phyloP scores from a whole-genome alignment of 129 eudicot genomes.

The sunflower (Helianthus annuus) region DNA sequence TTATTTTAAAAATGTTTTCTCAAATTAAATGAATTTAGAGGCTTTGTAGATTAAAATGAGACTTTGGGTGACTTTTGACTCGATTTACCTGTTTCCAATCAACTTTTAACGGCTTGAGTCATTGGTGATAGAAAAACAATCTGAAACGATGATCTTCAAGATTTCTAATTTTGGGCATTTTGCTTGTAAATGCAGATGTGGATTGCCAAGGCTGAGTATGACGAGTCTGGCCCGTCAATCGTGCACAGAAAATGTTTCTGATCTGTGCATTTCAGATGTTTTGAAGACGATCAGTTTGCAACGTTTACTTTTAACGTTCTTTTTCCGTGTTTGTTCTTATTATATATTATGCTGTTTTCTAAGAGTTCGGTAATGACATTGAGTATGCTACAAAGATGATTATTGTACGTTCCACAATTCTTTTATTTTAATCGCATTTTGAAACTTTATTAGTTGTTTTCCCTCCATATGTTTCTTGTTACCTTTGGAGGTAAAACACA shows the following conservation, averaged over 20 bases:
- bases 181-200: constrained; percentile 47
- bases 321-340: constrained; percentile 12
- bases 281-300: constrained; percentile 20
- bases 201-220: constrained; percentile 51
- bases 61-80: not conserved
- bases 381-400: constrained; percentile 26
- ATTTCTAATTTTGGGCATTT: constrained; percentile 16
- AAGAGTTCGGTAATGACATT: constrained; percentile 23
- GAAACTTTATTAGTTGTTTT: not conserved
- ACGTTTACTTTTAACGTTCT: constrained; percentile 15
- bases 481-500: not conserved
- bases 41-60: not conserved
- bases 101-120: not conserved
- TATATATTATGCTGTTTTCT: constrained; percentile 27
- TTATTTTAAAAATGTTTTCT: not conserved
- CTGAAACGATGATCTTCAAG: not conserved
- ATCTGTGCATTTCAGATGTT: constrained; percentile 25
- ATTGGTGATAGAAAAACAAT: not conserved
- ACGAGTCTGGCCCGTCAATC: constrained; percentile 49
- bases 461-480: not conserved
- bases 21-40: not conserved
- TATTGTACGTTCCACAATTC: constrained; percentile 31
- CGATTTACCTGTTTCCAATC: not conserved
- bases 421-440: constrained; percentile 35
- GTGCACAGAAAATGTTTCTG: constrained; percentile 67